These are phyloP conservation scores for Fusarium pilosicola DNA, from an alignment of 2,329 filamentous ascomycete genomes.

Conservation along the genomic window DNA sequence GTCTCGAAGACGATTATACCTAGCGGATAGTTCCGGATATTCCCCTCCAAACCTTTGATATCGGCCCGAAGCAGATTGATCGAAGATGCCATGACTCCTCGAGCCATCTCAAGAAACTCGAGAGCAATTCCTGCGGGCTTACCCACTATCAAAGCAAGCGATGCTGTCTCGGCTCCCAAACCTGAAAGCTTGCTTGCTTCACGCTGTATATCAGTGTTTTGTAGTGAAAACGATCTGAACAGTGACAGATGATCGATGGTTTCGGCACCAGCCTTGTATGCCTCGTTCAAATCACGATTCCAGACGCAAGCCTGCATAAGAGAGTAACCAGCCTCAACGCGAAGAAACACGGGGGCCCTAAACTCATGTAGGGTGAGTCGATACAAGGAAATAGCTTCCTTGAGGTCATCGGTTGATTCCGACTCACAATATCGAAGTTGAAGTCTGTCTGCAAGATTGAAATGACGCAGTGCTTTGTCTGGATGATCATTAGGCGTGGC, in stretches of 20 bases:
- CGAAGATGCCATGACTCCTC: background rate
- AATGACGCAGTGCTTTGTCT: background rate
- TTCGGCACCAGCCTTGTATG: background rate
- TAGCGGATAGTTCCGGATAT: background rate
- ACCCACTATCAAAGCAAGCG: too few species aligned
- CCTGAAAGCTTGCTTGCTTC: too few species aligned
- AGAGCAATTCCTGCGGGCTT: rapidly evolving
- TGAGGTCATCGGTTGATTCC: background rate
- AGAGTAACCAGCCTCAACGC: background rate
- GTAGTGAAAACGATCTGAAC: background rate
- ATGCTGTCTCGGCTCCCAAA: too few species aligned
- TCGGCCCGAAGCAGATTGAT: background rate
- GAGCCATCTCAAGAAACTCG: background rate
- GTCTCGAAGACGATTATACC: background rate
- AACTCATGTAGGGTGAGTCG: too few species aligned
- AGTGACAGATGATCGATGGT: background rate
- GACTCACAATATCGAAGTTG: background rate
- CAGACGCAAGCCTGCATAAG: background rate
- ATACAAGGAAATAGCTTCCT: background rate
- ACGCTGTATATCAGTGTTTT: background rate
- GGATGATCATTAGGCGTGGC: background rate
- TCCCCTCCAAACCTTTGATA: background rate
- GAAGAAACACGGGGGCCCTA: background rate
- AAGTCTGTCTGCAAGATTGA: background rate
- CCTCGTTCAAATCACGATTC: background rate